These are phyloP conservation scores for Pezicula rhizophila DNA, from an alignment of 2,329 filamentous ascomycete genomes.

Conservation along the genomic window DNA sequence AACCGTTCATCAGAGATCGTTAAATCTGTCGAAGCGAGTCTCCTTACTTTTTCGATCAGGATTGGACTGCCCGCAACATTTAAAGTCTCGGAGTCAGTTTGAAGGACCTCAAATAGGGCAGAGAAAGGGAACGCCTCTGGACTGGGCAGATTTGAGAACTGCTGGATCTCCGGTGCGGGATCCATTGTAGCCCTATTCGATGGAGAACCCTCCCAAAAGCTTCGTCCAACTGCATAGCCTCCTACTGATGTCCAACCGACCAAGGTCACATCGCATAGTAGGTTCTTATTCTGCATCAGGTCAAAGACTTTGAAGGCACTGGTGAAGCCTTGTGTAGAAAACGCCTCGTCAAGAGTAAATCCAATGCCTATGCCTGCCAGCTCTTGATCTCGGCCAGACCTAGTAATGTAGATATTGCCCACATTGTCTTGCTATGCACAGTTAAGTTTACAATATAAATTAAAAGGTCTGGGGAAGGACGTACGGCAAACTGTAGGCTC, in stretches of 20 bases:
- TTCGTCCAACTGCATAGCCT: neutral
- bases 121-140: neutral
- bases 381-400: neutral
- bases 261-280: neutral
- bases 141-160: neutral
- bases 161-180: neutral
- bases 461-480: too few species aligned
- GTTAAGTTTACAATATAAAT: too few species aligned
- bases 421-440: neutral
- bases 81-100: neutral
- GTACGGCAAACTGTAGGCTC: too few species aligned
- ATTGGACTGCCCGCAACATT: neutral
- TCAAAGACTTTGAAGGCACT: neutral
- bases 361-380: neutral
- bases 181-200: neutral
- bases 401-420: neutral
- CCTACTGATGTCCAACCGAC: neutral
- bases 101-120: neutral
- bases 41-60: neutral
- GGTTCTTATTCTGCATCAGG: neutral
- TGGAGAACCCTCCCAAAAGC: neutral
- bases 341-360: neutral
- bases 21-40: neutral
- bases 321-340: too few species aligned
- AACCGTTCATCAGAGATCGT: neutral